phyloP scores from a whole-genome alignment of 164 flowering plant genomes.

The Annona squamosa region DNA sequence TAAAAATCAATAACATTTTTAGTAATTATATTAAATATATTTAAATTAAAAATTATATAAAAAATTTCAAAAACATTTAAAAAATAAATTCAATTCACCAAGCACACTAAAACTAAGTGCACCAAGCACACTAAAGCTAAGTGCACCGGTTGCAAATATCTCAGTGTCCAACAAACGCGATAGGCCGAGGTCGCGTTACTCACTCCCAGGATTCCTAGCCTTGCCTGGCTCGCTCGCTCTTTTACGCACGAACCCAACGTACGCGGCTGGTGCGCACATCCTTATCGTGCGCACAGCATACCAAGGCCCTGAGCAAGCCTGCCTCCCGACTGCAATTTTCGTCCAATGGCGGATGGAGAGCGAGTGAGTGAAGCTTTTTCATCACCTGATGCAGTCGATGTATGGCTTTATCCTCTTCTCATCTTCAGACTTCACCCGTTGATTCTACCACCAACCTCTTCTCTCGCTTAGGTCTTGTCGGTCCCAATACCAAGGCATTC shows the following conservation, averaged over 20 bases:
- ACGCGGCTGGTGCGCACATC: background rate
- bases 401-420: conserved; percentile 23
- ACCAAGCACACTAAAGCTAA: no score
- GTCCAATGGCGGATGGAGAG: background rate
- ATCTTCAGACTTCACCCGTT: conserved; percentile 13
- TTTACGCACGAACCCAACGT: background rate
- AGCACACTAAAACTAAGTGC: no score
- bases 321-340: background rate
- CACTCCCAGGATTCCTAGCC: no score
- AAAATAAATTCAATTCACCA: no score
- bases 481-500: background rate
- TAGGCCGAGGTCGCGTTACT: no score
- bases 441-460: conserved; percentile 21
- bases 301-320: background rate
- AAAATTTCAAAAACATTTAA: no score
- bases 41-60: no score
- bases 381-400: background rate
- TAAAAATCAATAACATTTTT: no score
- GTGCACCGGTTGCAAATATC: no score
- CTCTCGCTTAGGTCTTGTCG: conserved; percentile 21
- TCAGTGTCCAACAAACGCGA: no score
- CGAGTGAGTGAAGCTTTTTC: background rate
- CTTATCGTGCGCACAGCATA: background rate
- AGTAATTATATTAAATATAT: no score
- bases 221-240: no score